phyloP scores from a whole-genome alignment of 805 yeast species.

The Wickerhamiella qilinensis region DNA sequence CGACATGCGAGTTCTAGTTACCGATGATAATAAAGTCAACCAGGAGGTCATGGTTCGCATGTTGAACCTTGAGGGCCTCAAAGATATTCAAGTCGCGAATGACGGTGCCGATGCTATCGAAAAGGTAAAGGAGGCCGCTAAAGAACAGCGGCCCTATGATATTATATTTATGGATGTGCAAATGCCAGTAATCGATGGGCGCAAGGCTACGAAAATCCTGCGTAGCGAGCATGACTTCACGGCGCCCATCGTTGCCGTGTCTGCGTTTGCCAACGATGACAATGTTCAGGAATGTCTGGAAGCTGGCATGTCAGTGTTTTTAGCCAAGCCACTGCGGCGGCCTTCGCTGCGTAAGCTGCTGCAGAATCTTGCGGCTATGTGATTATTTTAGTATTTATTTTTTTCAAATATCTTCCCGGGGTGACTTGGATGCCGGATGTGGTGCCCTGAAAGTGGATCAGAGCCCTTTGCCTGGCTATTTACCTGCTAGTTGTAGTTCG shows the following conservation, averaged over 20 bases:
- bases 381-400: not conserved
- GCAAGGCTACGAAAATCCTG: conserved; percentile 63
- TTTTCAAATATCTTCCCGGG: no score
- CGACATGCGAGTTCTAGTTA: conserved; percentile 46
- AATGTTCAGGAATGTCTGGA: conserved; percentile 72
- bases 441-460: no score
- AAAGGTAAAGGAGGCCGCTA: conserved; percentile 33
- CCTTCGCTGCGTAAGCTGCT: conserved; percentile 16
- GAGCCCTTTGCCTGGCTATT: no score
- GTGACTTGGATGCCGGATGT: no score
- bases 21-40: conserved; percentile 87
- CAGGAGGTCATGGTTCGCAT: conserved; percentile 87
- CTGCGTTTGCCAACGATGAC: conserved; percentile 90
- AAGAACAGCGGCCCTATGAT: conserved; percentile 30
- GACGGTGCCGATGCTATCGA: conserved; percentile 86
- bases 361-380: conserved; percentile 5
- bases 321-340: conserved; percentile 51
- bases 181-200: conserved; percentile 89
- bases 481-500: no score
- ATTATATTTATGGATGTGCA: conserved; percentile 92
- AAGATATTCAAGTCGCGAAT: conserved; percentile 57
- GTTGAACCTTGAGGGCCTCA: conserved; percentile 70
- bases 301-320: conserved; percentile 86
- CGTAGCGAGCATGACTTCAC: conserved; percentile 42
- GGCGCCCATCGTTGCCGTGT: conserved; percentile 79